These are phyloP conservation scores for Forsythia suspensa DNA, from an alignment of 257 asterid species.

Conservation along the genomic window DNA sequence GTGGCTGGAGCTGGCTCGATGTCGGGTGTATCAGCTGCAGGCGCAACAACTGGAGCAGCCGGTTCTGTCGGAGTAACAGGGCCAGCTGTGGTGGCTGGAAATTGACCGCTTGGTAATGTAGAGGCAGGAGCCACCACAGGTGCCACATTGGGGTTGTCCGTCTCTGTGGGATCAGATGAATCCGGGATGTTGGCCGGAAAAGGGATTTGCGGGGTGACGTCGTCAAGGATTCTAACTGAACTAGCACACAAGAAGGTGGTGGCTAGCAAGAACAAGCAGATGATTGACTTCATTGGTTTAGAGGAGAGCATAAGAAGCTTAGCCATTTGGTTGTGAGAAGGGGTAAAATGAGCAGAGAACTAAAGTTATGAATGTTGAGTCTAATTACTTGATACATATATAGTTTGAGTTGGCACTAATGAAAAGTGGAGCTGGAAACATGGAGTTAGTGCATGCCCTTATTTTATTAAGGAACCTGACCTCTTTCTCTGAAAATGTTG, in stretches of 20 bases:
- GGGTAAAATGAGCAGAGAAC: background rate
- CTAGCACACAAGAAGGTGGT: background rate
- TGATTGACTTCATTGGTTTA: background rate
- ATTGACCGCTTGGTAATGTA: slow-evolving; percentile 26
- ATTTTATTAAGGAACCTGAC: background rate
- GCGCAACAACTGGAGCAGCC: background rate
- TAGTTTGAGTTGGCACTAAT: background rate
- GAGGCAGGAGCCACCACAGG: background rate
- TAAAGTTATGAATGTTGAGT: background rate
- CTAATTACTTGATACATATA: background rate
- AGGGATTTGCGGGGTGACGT: background rate
- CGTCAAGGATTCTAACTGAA: slow-evolving; percentile 6
- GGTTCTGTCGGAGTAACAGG: background rate
- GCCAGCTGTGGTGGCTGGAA: slow-evolving; percentile 28
- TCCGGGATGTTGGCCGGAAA: background rate
- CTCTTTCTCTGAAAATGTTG: background rate
- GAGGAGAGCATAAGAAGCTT: background rate
- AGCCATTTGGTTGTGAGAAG: slow-evolving; percentile 1
- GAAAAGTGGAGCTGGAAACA: slow-evolving; percentile 2
- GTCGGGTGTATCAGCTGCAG: background rate
- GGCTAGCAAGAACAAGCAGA: slow-evolving; percentile 9
- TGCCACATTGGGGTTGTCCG: slow-evolving; percentile 26
- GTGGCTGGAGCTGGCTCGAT: background rate
- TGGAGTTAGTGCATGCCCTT: background rate
- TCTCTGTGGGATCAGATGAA: too few relatives aligned